Conservation (phyloP, 2,329 filamentous ascomycete genomes). For the Penicillium brevicompactum region DNA sequence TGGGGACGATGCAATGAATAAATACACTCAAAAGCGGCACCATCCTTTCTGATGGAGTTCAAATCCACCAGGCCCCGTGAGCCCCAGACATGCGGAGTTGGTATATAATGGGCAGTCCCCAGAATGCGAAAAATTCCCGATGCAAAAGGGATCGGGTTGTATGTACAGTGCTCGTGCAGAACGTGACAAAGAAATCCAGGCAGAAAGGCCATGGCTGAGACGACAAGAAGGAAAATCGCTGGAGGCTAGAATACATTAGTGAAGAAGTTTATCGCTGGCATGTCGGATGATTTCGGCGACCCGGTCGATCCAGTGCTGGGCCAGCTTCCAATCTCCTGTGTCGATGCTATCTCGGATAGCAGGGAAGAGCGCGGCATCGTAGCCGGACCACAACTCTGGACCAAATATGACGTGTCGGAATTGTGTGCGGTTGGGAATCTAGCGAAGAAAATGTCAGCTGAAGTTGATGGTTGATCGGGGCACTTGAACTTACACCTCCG, state of each 20-base stretch:
- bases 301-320: conserved; percentile 69
- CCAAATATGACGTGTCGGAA: conserved; percentile 93
- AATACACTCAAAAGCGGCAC: conserved; percentile 3
- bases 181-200: conserved; percentile 10
- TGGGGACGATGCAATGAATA: conserved; percentile 8
- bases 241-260: conserved; percentile 21
- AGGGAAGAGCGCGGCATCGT: conserved; percentile 72
- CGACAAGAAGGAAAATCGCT: conserved; percentile 1
- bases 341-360: conserved; percentile 81
- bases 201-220: conserved; percentile 2
- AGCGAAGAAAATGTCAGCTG: conserved; percentile 16
- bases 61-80: not conserved
- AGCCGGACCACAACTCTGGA: conserved; percentile 74
- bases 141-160: conserved; percentile 16
- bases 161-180: conserved; percentile 23
- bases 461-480: not conserved
- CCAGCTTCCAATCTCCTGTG: conserved; percentile 68
- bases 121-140: conserved; percentile 15
- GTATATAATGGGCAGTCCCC: conserved; percentile 18
- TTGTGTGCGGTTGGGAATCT: conserved; percentile 84
- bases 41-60: not conserved
- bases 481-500: conserved; percentile 67
- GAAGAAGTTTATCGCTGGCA: conserved; percentile 58
- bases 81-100: conserved; percentile 5
- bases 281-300: conserved; percentile 67